These are phyloP conservation scores for Ceratobasidium sp. DNA, from an alignment of 1,284 basidiomycete genomes.

Conservation along the genomic window DNA sequence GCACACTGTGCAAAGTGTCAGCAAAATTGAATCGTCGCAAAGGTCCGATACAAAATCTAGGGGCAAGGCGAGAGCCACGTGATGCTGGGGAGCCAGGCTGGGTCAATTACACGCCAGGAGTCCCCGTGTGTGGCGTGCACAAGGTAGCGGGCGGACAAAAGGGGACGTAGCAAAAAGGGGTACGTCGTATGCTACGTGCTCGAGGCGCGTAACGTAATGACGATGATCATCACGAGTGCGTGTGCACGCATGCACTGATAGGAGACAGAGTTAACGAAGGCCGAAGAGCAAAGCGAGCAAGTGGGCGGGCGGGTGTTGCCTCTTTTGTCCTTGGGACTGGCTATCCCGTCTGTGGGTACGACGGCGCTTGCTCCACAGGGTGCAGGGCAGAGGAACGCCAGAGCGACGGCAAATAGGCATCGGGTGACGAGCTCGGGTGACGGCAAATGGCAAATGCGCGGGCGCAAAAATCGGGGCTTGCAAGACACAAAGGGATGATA, in stretches of 20 bases:
- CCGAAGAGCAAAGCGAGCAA: conserved; percentile 21
- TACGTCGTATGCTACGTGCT: background rate
- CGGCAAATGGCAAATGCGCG: background rate
- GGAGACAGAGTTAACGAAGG: conserved; percentile 11
- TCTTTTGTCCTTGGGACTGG: conserved; percentile 33
- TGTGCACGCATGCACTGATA: conserved; percentile 23
- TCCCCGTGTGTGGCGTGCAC: conserved; percentile 13
- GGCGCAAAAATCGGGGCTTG: background rate
- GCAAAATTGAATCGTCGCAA: background rate
- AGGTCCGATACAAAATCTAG: background rate
- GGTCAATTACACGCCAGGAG: background rate
- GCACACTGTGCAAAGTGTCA: conserved; percentile 63
- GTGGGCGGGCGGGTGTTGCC: conserved; percentile 6
- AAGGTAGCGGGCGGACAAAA: conserved; percentile 1
- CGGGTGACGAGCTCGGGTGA: background rate
- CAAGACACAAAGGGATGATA: conserved; percentile 15
- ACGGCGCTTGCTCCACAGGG: background rate
- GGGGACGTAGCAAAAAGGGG: background rate
- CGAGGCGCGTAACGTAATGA: conserved; percentile 2
- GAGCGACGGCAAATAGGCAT: background rate
- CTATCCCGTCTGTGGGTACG: no score
- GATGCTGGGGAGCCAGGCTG: background rate
- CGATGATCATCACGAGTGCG: background rate
- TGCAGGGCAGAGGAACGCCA: background rate
- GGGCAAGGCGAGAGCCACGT: background rate